Conservation (phyloP, 2,329 filamentous ascomycete species). For the Hymenoscyphus scutula region DNA sequence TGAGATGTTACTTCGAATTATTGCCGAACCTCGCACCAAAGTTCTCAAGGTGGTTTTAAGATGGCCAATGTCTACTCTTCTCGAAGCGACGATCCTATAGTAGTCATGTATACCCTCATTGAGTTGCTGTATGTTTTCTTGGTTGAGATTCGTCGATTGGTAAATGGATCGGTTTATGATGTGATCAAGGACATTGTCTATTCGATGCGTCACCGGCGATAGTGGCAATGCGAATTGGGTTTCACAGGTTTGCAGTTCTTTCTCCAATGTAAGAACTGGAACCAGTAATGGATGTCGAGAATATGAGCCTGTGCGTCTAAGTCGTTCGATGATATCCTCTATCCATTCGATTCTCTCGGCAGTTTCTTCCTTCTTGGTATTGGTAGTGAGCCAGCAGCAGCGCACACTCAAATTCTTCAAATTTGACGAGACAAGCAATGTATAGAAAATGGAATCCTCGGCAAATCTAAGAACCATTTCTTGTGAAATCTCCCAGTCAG, state of each 20-base stretch:
- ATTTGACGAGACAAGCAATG: background rate
- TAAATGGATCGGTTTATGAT: background rate
- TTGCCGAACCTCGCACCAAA: background rate
- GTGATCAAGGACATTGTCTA: background rate
- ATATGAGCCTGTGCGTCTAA: background rate
- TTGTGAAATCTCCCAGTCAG: background rate
- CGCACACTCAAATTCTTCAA: background rate
- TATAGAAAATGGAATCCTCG: background rate
- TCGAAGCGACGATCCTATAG: background rate
- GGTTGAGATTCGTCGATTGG: background rate
- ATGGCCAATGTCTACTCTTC: background rate
- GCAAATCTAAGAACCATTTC: background rate
- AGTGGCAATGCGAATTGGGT: background rate
- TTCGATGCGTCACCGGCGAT: background rate
- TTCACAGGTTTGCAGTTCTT: background rate
- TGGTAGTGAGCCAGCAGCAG: background rate
- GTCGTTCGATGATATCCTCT: background rate
- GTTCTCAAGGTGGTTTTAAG: background rate
- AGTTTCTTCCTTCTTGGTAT: background rate
- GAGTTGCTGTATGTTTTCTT: background rate
- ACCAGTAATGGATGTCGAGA: background rate
- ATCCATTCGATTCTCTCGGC: background rate
- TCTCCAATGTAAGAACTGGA: background rate
- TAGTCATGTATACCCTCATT: background rate
- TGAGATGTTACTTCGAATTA: background rate